These are phyloP conservation scores for Linnemannia elongata DNA, from an alignment of 192 early-diverging fungal species.

Conservation along the genomic window DNA sequence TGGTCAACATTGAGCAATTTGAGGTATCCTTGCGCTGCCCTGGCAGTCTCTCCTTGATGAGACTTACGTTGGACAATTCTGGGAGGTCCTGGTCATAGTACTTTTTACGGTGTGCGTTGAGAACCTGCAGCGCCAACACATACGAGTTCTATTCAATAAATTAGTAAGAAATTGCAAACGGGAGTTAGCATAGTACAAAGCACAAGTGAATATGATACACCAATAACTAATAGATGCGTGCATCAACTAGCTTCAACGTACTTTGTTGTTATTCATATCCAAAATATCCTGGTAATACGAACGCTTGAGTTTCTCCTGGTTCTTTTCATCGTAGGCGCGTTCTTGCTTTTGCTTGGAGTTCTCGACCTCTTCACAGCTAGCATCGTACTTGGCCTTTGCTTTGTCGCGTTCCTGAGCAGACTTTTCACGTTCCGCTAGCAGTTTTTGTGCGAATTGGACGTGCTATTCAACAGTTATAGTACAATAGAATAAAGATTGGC, in stretches of 20 bases:
- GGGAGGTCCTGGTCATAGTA: conserved; percentile 77
- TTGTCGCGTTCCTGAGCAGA: conserved; percentile 65
- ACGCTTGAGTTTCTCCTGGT: conserved; percentile 64
- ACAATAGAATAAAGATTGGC: not conserved
- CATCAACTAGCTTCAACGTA: not conserved
- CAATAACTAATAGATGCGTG: not conserved
- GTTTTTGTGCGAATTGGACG: conserved; percentile 71
- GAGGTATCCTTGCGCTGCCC: not conserved
- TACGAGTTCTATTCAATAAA: conserved; percentile 72
- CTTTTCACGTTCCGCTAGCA: conserved; percentile 71
- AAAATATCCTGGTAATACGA: conserved; percentile 70
- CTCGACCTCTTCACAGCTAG: conserved; percentile 75
- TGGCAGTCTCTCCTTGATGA: not conserved
- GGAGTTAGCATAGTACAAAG: not conserved
- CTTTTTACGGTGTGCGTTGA: conserved; percentile 74
- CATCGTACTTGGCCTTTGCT: conserved; percentile 67
- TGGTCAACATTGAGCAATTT: not conserved
- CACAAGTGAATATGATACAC: not conserved
- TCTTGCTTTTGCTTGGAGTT: conserved; percentile 67
- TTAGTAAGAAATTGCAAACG: not conserved
- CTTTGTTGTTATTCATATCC: conserved; percentile 78
- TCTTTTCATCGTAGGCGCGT: conserved; percentile 71
- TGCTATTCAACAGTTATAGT: conserved; percentile 59
- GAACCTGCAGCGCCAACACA: conserved; percentile 68
- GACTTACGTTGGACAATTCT: conserved; percentile 66